Percentiles rank a stretch among this genome's conserved stretches.
phyloP scores from a whole-genome alignment of 257 asterid species.

The Cruciata laevipes region DNA sequence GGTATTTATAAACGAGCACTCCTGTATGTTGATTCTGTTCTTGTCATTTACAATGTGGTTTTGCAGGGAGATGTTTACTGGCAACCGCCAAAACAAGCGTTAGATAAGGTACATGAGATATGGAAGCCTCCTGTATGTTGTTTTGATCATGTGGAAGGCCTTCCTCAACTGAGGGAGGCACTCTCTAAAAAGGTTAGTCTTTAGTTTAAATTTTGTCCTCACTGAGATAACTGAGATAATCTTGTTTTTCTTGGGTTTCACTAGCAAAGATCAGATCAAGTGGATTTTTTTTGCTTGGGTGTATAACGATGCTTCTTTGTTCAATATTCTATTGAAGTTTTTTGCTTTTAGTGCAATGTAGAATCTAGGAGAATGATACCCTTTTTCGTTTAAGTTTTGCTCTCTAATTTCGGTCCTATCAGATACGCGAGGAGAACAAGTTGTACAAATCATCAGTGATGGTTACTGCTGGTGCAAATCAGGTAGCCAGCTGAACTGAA shows the following conservation, averaged over 20 bases:
- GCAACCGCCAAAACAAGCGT: constrained; percentile 87
- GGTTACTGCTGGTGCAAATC: constrained; percentile 99
- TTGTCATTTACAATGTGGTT: not conserved
- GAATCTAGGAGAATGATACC: not conserved
- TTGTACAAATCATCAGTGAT: constrained; percentile 76
- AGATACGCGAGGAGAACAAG: constrained; percentile 66
- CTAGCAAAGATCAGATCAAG: not conserved
- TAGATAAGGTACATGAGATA: constrained; percentile 66
- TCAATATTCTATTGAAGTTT: too few species aligned
- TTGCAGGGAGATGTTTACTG: constrained; percentile 90
- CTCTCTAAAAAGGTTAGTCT: too few species aligned
- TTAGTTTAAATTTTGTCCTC: not conserved
- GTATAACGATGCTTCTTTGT: too few species aligned
- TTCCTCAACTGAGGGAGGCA: too few species aligned
- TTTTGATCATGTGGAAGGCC: constrained; percentile 85
- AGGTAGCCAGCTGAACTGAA: constrained; percentile 35
- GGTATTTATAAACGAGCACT: too few species aligned
- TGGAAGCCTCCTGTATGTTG: constrained; percentile 85
- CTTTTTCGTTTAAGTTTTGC: not conserved
- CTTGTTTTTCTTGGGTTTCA: too few species aligned
- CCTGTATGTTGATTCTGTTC: too few species aligned
- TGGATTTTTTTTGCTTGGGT: too few species aligned
- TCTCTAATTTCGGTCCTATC: constrained; percentile 19
- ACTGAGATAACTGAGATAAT: too few species aligned
- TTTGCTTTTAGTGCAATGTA: not conserved